Evolutionary conservation across 2,329 filamentous ascomycete species (phyloP).

Genomic region (Diaporthe sp.): DNA sequence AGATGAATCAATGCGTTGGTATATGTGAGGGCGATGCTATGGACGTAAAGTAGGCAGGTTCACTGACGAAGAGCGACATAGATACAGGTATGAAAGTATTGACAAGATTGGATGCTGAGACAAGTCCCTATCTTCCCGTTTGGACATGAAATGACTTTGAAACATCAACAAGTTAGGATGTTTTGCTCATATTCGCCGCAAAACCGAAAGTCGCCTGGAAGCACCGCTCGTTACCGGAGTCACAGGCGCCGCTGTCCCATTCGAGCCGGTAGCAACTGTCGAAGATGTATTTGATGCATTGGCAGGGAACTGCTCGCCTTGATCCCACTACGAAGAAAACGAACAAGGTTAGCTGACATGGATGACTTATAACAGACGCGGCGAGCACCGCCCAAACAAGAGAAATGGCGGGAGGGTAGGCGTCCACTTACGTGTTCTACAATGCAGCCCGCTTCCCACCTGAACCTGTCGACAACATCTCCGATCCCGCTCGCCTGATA

Average conservation of each 20-base stretch:
- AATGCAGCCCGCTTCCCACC: conserved; percentile 41
- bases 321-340: neutral
- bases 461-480: conserved; percentile 38
- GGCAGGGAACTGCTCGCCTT: neutral
- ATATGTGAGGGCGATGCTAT: neutral
- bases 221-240: conserved; percentile 7
- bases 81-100: neutral
- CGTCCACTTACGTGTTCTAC: conserved; percentile 39
- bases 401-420: neutral
- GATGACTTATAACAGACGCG: no score
- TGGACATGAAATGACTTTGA: neutral
- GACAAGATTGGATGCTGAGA: neutral
- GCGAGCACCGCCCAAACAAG: no score
- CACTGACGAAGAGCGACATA: neutral
- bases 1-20: neutral
- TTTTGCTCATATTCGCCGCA: neutral
- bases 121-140: neutral
- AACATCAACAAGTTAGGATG: accelerated
- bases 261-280: neutral
- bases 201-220: neutral
- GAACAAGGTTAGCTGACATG: neutral
- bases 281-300: neutral
- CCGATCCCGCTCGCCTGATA: conserved; percentile 36
- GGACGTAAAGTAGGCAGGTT: neutral
- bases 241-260: neutral